Conservation (phyloP, 768 basidiomycete genomes). For the Russula griseocarnosa region DNA sequence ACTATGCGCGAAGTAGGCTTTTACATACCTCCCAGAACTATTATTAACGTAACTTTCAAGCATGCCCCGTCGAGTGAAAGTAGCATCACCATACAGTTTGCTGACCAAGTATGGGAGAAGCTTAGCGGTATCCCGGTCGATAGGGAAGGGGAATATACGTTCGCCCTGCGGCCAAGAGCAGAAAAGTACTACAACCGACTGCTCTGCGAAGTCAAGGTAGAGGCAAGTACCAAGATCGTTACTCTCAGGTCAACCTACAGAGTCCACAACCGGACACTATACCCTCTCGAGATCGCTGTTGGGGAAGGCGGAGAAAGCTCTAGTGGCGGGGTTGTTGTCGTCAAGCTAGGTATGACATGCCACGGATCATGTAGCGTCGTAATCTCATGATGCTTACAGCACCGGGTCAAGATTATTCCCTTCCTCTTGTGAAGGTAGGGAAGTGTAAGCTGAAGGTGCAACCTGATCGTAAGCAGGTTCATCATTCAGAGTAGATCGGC, state of each 20-base stretch:
- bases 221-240: conserved; percentile 91
- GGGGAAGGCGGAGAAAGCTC: conserved; percentile 84
- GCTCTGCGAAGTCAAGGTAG: conserved; percentile 83
- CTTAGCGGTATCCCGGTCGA: conserved; percentile 87
- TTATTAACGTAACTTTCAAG: conserved; percentile 32
- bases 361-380: not conserved
- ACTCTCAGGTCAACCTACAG: conserved; percentile 91
- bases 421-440: conserved; percentile 87
- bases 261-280: conserved; percentile 85
- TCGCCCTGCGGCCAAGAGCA: conserved; percentile 74
- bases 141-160: conserved; percentile 86
- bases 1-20: conserved; percentile 79
- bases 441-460: conserved; percentile 79
- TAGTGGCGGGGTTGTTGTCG: conserved; percentile 74
- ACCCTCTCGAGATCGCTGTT: conserved; percentile 87
- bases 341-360: conserved; percentile 46
- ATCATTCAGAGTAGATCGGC: not conserved
- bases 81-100: conserved; percentile 77
- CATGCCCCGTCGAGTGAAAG: conserved; percentile 63
- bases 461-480: conserved; percentile 73
- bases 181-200: conserved; percentile 75
- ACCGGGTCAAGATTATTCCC: conserved; percentile 81
- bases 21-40: not conserved
- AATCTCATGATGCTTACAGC: conserved; percentile 37
- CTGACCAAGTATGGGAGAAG: conserved; percentile 86